Percentiles rank a stretch among this genome's conserved stretches.
Conservation (phyloP, 345 rosid genomes). For the Clarkia xantiana region DNA sequence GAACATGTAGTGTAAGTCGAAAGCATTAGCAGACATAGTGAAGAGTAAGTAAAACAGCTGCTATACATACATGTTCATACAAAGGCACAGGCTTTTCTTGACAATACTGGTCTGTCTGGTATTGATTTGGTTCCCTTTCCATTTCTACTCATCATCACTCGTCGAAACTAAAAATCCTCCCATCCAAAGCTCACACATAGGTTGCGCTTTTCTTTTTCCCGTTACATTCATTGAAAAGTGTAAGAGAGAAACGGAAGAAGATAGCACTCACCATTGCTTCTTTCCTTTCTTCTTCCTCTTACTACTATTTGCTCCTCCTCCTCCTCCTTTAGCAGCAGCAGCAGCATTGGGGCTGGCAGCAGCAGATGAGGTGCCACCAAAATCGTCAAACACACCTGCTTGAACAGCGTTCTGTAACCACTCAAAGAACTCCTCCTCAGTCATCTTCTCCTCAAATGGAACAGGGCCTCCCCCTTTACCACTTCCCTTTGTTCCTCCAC, state of each 20-base stretch:
- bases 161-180: too few species aligned
- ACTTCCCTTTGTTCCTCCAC: conserved; percentile 42
- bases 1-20: too few species aligned
- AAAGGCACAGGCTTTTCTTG: too few species aligned
- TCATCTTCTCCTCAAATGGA: conserved; percentile 68
- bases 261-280: conserved; percentile 48
- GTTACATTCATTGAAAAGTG: background rate
- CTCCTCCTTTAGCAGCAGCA: conserved; percentile 21
- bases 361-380: conserved; percentile 11
- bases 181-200: too few species aligned
- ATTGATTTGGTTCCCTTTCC: too few species aligned
- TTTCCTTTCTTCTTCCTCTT: conserved; percentile 71
- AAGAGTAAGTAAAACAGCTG: too few species aligned
- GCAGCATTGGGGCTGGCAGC: conserved; percentile 17
- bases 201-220: background rate
- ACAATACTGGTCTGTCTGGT: too few species aligned
- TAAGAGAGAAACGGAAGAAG: too few species aligned
- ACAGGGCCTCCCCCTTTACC: conserved; percentile 12
- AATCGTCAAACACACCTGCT: conserved; percentile 58
- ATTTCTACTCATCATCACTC: too few species aligned
- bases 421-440: conserved; percentile 67
- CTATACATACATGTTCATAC: too few species aligned
- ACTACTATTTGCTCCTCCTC: conserved; percentile 15
- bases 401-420: conserved; percentile 90
- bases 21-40: too few species aligned